Evolutionary conservation across 176 grass and related monocot genomes (phyloP).

Genomic region (Tuctoria greenei): DNA sequence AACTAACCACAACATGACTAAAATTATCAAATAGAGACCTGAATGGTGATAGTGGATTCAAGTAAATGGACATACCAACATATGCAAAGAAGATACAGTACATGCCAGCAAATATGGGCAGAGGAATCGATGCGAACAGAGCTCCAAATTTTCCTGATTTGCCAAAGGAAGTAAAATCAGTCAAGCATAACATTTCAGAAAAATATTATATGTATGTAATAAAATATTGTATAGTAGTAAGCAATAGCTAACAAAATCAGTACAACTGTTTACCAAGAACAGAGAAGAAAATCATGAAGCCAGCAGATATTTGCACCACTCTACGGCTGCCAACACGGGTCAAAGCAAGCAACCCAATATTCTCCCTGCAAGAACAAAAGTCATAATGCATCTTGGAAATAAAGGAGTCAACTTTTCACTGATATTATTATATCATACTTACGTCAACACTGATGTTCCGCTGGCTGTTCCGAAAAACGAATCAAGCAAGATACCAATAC

Average conservation of each 20-base stretch:
- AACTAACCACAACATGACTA: neutral
- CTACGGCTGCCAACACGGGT: slow-evolving; percentile 74
- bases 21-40: neutral
- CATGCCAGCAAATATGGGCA: slow-evolving; percentile 79
- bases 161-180: slow-evolving; percentile 12
- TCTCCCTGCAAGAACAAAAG: slow-evolving; percentile 59
- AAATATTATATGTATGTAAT: neutral
- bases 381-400: slow-evolving; percentile 17
- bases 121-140: slow-evolving; percentile 81
- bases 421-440: slow-evolving; percentile 1
- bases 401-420: neutral
- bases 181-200: neutral
- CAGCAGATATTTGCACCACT: slow-evolving; percentile 95
- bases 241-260: neutral
- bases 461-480: slow-evolving; percentile 82
- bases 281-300: slow-evolving; percentile 98
- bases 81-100: slow-evolving; percentile 91
- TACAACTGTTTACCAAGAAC: slow-evolving; percentile 61
- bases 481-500: slow-evolving; percentile 72
- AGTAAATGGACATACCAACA: slow-evolving; percentile 55
- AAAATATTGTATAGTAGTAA: neutral
- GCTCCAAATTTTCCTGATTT: slow-evolving; percentile 92
- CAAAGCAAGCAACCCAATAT: slow-evolving; percentile 76
- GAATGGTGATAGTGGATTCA: neutral
- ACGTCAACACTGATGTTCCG: slow-evolving; percentile 76